Percentiles rank a stretch among this genome's conserved stretches.
Conservation (phyloP, 176 grass and related monocot genomes). For the maize (Zea mays) region Zm-B73-REFERENCE-NAM-5.0 NC_050096.1:245020001-245020500, state of each 20-base stretch:
- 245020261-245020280: constrained; percentile 29
- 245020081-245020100: too few species aligned
- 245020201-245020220: constrained; percentile 80
- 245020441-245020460: constrained; percentile 23
- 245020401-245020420: constrained; percentile 63
- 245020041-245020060: too few species aligned
- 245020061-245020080: too few species aligned
- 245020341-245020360: constrained; percentile 73
- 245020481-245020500: too few species aligned
- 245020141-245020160: constrained; percentile 80
- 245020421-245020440: constrained; percentile 79
- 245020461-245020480: not conserved
- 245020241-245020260: constrained; percentile 37
- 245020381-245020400: constrained; percentile 58
- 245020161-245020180: constrained; percentile 60
- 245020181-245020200: constrained; percentile 48
- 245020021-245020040: too few species aligned
- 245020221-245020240: constrained; percentile 51
- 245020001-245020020: too few species aligned
- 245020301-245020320: constrained; percentile 17
- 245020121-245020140: constrained; percentile 96
- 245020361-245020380: constrained; percentile 87
- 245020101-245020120: not conserved
- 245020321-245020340: constrained; percentile 49
- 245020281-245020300: constrained; percentile 45